Base-by-base conservation (phyloP, 352 stramenopile genomes). In the Globisporangium cystogenes region DNA sequence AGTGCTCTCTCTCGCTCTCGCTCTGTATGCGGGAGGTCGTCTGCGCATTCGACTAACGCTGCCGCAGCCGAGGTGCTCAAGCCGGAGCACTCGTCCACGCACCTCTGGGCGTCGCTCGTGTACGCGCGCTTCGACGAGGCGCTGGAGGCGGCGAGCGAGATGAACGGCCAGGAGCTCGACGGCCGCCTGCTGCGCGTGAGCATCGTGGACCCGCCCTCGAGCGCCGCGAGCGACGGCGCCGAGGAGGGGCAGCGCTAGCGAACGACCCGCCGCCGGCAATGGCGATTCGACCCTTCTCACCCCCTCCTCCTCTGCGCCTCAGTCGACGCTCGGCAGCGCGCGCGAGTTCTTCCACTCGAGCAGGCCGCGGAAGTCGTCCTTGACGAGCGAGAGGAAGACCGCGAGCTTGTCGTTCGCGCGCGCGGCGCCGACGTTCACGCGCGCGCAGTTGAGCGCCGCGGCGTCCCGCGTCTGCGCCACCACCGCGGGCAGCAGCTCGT, bases 91-190 rank as follows among this genome's bases (percentile, higher is more conserved):
- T 90, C 81, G 37, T 67, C 65, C 23, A 77, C 53, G 47, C 78
- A 92, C 29, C 51, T 90, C 26, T 86, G 74, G 74, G 81, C 78
- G 29, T 66, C 62, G 23, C 55, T 92, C 23, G 67, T 76, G 48
- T 92, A 86, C 55, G 60, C 68, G 20, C 72, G 65, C 11, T 92
- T 92, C 44, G 74, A 92, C 16, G 76, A 90, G 55, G 81, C 78
- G 7, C 54, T 92, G 7, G 70, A 86, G 39, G 81, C 81, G 29
- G 72, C 68, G 8, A 87, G 59, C 21, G 78, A 87, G 55, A 90
- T 88, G 77, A 92, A 92, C 54, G 81, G 81, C 55, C 81, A 92
- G 68, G 81, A 90, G 48, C 53, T 92, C 12, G 81, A 92, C 59
- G 81, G 81, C 11, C 74, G 81, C 3, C 57, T 92, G 49, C 71